These are phyloP conservation scores for Alternaria triticimaculans DNA, from an alignment of 2,329 filamentous ascomycete species.

Conservation along the genomic window DNA sequence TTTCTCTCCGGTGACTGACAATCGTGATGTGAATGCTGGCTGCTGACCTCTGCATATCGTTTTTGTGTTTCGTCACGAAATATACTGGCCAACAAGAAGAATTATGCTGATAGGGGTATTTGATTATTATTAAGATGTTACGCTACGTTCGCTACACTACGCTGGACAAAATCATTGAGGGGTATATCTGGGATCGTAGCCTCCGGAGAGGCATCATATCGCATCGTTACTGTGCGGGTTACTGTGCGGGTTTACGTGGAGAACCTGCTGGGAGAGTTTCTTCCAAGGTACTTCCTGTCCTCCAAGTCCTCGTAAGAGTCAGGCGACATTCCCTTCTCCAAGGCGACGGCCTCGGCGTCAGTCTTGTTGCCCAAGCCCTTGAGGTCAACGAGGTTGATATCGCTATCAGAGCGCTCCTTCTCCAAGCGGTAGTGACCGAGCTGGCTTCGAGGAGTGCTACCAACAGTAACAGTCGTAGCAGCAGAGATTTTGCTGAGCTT, in stretches of 20 bases:
- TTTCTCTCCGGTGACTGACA: not conserved
- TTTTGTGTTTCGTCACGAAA: not conserved
- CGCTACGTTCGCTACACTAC: not conserved
- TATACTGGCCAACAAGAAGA: not conserved
- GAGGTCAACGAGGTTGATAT: constrained; percentile 7
- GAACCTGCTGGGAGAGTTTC: not conserved
- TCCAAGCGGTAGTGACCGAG: not conserved
- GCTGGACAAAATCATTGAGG: not conserved
- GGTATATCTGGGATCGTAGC: not conserved
- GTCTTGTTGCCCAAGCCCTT: constrained; percentile 3
- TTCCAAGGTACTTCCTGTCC: not conserved
- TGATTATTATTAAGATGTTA: not conserved
- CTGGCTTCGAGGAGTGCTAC: not conserved
- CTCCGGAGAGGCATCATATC: not conserved
- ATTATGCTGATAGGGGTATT: not conserved
- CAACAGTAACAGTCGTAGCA: not conserved
- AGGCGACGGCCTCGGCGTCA: not conserved
- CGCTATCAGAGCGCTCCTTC: not conserved
- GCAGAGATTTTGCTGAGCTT: constrained; percentile 11
- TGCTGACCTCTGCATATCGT: not conserved
- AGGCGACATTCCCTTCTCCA: not conserved
- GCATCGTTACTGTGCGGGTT: not conserved
- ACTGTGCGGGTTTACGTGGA: not conserved
- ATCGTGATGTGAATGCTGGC: not conserved
- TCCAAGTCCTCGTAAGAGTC: not conserved